Evolutionary conservation across 805 yeast species (phyloP).

Genomic region (Teunomyces atbi): DNA sequence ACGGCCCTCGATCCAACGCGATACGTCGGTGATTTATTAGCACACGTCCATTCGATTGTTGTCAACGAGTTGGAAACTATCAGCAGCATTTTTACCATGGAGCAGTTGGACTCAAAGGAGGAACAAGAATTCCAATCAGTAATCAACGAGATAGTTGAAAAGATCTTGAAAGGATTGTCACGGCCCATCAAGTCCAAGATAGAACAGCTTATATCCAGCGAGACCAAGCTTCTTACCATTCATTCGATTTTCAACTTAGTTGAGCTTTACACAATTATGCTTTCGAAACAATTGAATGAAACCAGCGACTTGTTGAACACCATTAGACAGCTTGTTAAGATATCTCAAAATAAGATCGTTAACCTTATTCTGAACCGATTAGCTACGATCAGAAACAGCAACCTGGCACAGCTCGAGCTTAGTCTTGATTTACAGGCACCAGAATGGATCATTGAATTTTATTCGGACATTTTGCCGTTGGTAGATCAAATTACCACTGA

Average conservation of each 20-base stretch:
- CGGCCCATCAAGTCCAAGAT: constrained; percentile 61
- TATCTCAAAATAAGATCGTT: constrained; percentile 26
- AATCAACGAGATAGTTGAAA: constrained; percentile 41
- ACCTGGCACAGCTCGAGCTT: constrained; percentile 39
- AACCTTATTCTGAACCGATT: constrained; percentile 27
- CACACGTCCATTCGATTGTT: constrained; percentile 80
- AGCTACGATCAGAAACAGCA: constrained; percentile 32
- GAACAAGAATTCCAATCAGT: constrained; percentile 29
- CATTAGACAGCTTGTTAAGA: constrained; percentile 21
- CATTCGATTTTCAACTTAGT: constrained; percentile 62
- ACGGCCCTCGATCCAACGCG: constrained; percentile 79
- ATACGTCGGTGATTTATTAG: constrained; percentile 82
- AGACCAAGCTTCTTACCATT: constrained; percentile 53
- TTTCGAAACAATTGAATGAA: constrained; percentile 40
- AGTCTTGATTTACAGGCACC: constrained; percentile 72
- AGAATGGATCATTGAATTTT: constrained; percentile 73
- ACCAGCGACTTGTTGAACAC: constrained; percentile 21
- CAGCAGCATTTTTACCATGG: constrained; percentile 49
- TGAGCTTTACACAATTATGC: constrained; percentile 70
- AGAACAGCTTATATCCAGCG: constrained; percentile 68
- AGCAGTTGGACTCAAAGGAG: constrained; percentile 19
- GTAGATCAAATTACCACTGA: constrained; percentile 42
- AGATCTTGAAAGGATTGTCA: constrained; percentile 52
- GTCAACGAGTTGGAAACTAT: constrained; percentile 85
- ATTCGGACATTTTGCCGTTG: constrained; percentile 57